Evolutionary conservation across 495 filamentous ascomycete species (phyloP), one percentile per base, ranked within the genome.

Genomic region (Melanomma pulvis-pyrius): DNA sequence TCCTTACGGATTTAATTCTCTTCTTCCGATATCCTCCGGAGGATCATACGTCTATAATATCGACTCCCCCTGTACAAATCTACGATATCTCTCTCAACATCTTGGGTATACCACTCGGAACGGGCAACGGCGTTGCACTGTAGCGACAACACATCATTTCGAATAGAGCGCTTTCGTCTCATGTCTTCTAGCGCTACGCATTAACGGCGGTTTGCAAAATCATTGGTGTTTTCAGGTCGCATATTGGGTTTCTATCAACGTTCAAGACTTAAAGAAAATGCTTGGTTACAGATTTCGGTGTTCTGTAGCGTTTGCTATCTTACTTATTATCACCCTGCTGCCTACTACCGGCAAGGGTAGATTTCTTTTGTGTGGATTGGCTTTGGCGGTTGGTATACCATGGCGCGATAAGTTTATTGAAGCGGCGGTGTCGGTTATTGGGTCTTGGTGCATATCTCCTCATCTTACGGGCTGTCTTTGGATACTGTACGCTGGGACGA

Each of bases 41-140:
- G 71, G 64, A 70, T 70, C 57, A 13, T 52, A 60, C 63, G 71
- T 65, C 63, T 58, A 73, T 73, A 73, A 46, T 59, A 59, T 64
- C 65, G 65, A 67, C 65, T 63, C 70, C 61, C 59, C 36, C 49
- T 73, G 71, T 73, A 73, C 71, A 73, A 73, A 72, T 69, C 59
- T 51, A 26, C 67, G 61, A 69, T 61, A 68, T 71, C 57, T 68
- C 59, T 59, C 64, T 73, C 63, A 54, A 70, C 62, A 70, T 73
- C 57, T 69, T 61, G 63, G 70, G 67, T 65, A 73, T 73, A 73
- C 68, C 71, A 73, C 71, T 67, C 57, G 59, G 39, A 52, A 63
- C 44, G 54, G 68, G 68, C 69, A 50, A 73, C 69, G 71, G 71
- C 71, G 71, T 73, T 73, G 71, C 71, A 65, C 59, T 66, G 39